A percentile compares a stretch with the other conserved stretches of the same genome.
Evolutionary conservation across 495 filamentous ascomycete genomes (phyloP).

Genomic region (Penicillium pancosmium): DNA sequence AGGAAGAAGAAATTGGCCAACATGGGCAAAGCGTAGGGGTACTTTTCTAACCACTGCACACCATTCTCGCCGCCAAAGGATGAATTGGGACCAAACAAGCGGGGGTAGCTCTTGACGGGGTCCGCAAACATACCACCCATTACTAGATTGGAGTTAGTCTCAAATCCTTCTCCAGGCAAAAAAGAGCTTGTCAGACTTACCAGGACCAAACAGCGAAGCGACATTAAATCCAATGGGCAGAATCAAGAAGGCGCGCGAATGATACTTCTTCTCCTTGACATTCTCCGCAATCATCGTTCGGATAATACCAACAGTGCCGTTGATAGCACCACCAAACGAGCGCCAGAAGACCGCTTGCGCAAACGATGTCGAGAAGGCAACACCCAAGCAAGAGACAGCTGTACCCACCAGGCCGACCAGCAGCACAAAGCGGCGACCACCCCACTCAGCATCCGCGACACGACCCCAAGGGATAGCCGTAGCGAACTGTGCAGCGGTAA

Average conservation of each 20-base stretch:
- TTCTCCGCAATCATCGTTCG: conserved; percentile 83
- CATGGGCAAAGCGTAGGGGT: conserved; percentile 77
- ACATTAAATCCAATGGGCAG: conserved; percentile 80
- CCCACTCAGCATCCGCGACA: conserved; percentile 67
- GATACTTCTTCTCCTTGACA: conserved; percentile 70
- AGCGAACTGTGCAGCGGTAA: conserved; percentile 80
- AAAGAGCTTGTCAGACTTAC: conserved; percentile 31
- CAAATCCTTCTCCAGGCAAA: neutral
- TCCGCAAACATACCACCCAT: conserved; percentile 76
- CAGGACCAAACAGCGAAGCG: conserved; percentile 74
- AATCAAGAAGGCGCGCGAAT: conserved; percentile 68
- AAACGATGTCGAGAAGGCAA: conserved; percentile 75
- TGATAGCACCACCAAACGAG: conserved; percentile 72
- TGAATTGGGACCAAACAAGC: conserved; percentile 61
- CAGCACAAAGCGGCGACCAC: conserved; percentile 76
- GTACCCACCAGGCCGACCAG: conserved; percentile 76
- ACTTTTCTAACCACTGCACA: conserved; percentile 65
- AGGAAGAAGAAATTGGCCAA: conserved; percentile 72
- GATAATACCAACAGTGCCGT: conserved; percentile 82
- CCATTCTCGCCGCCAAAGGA: conserved; percentile 54
- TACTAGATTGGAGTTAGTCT: conserved; percentile 35
- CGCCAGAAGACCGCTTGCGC: conserved; percentile 74
- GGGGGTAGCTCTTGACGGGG: conserved; percentile 69
- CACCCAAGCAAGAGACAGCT: conserved; percentile 71
- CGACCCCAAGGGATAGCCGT: conserved; percentile 87